Conservation (phyloP, 345 rosid species). For the Sapria himalayana region DNA sequence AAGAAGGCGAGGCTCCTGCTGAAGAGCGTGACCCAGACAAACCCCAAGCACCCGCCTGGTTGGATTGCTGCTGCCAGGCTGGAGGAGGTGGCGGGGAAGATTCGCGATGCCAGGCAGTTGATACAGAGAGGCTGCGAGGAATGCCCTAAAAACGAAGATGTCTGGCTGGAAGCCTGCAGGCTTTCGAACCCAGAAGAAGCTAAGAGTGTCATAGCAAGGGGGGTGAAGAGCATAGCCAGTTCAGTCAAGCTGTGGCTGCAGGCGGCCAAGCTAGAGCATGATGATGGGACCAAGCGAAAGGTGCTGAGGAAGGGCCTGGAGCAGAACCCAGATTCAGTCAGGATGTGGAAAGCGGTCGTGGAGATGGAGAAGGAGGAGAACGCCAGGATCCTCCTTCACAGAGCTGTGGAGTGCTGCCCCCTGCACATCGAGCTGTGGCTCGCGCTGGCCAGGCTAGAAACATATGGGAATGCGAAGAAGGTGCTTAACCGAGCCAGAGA, state of each 20-base stretch:
- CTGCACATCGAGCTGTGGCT: constrained; percentile 76
- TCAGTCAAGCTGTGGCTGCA: constrained; percentile 81
- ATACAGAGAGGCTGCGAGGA: constrained; percentile 82
- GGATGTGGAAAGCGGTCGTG: constrained; percentile 85
- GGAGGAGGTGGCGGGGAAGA: constrained; percentile 94
- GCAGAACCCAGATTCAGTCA: constrained; percentile 66
- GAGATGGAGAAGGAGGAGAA: constrained; percentile 60
- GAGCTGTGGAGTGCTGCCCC: constrained; percentile 94
- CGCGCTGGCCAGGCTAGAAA: constrained; percentile 74
- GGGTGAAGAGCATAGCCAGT: constrained; percentile 65
- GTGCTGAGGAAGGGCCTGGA: constrained; percentile 75
- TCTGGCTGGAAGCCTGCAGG: constrained; percentile 88
- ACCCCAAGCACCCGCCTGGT: constrained; percentile 79
- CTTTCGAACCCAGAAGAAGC: constrained; percentile 75
- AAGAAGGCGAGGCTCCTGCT: constrained; percentile 76
- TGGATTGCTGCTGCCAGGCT: constrained; percentile 95
- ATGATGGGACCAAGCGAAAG: constrained; percentile 48
- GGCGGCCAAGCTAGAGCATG: constrained; percentile 75
- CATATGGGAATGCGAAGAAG: constrained; percentile 52
- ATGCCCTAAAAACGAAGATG: constrained; percentile 79
- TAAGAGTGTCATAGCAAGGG: constrained; percentile 71
- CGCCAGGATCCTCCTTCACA: constrained; percentile 54
- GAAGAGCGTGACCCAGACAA: constrained; percentile 76
- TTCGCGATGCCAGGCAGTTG: constrained; percentile 54
- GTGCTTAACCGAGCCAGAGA: constrained; percentile 60